Evolutionary conservation across 371 early-diverging fungal genomes (phyloP).

Genomic region (Mucor saturninus): DNA sequence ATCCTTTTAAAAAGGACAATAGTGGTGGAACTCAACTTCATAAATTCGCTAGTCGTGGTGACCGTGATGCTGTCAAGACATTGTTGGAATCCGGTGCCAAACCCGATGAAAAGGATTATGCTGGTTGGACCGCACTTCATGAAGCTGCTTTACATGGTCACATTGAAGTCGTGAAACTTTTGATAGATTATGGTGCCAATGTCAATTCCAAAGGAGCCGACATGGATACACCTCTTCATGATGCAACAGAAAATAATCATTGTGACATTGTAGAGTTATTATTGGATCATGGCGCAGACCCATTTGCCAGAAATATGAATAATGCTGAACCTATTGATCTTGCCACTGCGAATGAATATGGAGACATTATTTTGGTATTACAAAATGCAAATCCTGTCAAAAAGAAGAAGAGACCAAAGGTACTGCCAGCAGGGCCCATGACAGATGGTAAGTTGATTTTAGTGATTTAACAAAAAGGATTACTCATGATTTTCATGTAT

Average conservation of each 20-base stretch:
- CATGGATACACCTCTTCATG: constrained; percentile 80
- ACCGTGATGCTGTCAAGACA: constrained; percentile 49
- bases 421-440: neutral
- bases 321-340: constrained; percentile 62
- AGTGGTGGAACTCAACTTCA: constrained; percentile 62
- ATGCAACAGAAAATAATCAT: constrained; percentile 78
- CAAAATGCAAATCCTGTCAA: constrained; percentile 18
- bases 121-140: constrained; percentile 80
- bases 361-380: constrained; percentile 41
- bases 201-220: constrained; percentile 70
- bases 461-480: neutral
- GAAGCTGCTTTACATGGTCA: constrained; percentile 77
- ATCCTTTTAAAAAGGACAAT: constrained; percentile 54
- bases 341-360: constrained; percentile 52
- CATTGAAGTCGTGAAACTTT: constrained; percentile 54
- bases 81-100: constrained; percentile 75
- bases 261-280: constrained; percentile 66
- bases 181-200: constrained; percentile 76
- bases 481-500: neutral
- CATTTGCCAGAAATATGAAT: constrained; percentile 54
- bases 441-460: constrained; percentile 7
- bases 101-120: constrained; percentile 71
- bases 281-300: constrained; percentile 65
- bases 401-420: constrained; percentile 16
- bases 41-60: constrained; percentile 58